phyloP scores from a whole-genome alignment of 306 rosid species.

The Luffa aegyptiaca region DNA sequence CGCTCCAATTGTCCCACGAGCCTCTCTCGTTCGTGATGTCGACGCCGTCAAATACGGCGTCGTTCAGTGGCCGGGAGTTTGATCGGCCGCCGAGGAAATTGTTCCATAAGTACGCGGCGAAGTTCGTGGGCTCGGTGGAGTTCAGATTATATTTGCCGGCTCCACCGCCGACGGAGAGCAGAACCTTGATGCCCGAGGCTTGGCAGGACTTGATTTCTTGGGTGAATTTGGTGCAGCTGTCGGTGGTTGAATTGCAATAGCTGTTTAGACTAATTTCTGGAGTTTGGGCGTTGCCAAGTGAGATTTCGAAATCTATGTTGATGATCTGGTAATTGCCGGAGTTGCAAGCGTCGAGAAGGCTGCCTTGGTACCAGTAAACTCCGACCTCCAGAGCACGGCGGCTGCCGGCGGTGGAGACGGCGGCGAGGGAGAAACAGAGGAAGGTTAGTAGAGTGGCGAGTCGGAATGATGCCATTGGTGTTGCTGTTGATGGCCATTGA shows the following conservation, averaged over 20 bases:
- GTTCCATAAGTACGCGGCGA: slow-evolving; percentile 9
- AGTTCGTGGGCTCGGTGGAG: slow-evolving; percentile 9
- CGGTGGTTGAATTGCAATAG: background rate
- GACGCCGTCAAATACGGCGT: slow-evolving; percentile 10
- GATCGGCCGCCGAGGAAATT: slow-evolving; percentile 15
- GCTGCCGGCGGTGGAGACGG: background rate
- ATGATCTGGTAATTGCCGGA: slow-evolving; percentile 8
- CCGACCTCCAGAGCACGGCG: background rate
- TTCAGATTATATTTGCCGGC: background rate
- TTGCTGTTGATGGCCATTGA: background rate
- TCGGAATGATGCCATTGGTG: background rate
- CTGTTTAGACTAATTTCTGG: background rate
- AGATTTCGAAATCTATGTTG: slow-evolving; percentile 6
- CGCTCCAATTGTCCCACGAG: slow-evolving; percentile 2
- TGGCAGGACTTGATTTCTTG: slow-evolving; percentile 12
- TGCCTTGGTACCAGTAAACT: background rate
- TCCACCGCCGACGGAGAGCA: slow-evolving; percentile 15
- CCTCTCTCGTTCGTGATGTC: slow-evolving; percentile 9
- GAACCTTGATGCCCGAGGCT: background rate
- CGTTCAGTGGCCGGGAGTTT: slow-evolving; percentile 1
- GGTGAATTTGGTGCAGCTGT: background rate
- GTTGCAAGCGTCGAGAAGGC: slow-evolving; percentile 8
- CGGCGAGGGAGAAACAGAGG: background rate
- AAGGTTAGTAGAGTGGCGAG: background rate
- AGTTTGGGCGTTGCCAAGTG: slow-evolving; percentile 1